Evolutionary conservation across 140 eudicot genomes (phyloP).

Genomic region (Ambrosia hybrid): DNA sequence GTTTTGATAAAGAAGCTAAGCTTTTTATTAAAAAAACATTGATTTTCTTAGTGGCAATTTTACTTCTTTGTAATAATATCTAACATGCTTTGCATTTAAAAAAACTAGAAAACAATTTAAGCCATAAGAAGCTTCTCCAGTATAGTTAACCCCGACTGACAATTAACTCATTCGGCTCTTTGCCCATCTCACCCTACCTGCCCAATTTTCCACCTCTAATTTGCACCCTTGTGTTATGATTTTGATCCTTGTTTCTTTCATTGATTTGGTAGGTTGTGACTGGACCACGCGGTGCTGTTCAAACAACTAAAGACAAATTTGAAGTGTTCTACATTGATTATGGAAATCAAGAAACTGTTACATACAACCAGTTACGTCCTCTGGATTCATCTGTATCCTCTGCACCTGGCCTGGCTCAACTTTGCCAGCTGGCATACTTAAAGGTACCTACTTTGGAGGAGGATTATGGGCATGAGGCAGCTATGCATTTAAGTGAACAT

Average conservation of each 20-base stretch:
- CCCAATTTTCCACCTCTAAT: too few relatives aligned
- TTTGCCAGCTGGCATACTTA: slow-evolving; percentile 80
- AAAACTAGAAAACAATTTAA: neutral
- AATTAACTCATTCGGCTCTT: too few relatives aligned
- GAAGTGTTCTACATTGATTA: slow-evolving; percentile 94
- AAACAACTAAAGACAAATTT: slow-evolving; percentile 62
- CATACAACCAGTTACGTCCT: slow-evolving; percentile 76
- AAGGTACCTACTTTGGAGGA: slow-evolving; percentile 84
- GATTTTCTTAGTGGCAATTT: neutral
- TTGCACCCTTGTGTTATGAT: too few relatives aligned
- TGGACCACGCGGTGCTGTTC: slow-evolving; percentile 78
- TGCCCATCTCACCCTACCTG: too few relatives aligned
- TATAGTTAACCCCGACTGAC: neutral
- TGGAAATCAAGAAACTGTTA: slow-evolving; percentile 85
- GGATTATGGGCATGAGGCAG: slow-evolving; percentile 96
- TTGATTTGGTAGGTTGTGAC: slow-evolving; percentile 60
- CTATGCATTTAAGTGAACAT: slow-evolving; percentile 61
- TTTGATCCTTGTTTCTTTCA: neutral
- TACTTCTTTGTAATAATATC: neutral
- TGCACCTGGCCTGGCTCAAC: slow-evolving; percentile 82
- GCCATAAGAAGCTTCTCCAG: neutral
- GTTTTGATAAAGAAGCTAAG: neutral
- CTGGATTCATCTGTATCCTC: slow-evolving; percentile 71
- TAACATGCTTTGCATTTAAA: neutral
- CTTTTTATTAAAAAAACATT: neutral